These are phyloP conservation scores for Ophiocordyceps camponoti-leonardi DNA, from an alignment of 2,329 filamentous ascomycete genomes.

Conservation along the genomic window DNA sequence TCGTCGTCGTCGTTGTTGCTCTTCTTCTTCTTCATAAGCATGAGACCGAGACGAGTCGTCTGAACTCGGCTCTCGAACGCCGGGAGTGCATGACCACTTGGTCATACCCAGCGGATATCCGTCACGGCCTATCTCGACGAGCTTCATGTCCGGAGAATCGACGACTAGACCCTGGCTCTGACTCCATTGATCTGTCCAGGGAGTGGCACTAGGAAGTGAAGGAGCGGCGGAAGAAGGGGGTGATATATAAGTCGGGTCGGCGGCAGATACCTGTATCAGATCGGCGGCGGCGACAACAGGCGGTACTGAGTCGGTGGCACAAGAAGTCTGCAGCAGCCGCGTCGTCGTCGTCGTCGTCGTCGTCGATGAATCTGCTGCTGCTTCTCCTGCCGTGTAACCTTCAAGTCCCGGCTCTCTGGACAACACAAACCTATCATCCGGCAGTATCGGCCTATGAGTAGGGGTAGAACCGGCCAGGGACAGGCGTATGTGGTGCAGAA, in stretches of 20 bases:
- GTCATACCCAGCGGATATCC: neutral
- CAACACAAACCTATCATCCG: neutral
- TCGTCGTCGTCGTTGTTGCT: no score
- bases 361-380: neutral
- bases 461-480: neutral
- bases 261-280: neutral
- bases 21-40: no score
- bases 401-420: neutral
- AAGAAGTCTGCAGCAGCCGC: neutral
- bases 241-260: neutral
- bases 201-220: neutral
- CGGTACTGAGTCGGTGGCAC: constrained; percentile 1
- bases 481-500: constrained; percentile 1
- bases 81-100: no score
- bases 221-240: neutral
- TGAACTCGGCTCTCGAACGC: no score
- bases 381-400: neutral
- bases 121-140: neutral
- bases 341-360: no score
- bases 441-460: neutral
- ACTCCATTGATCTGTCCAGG: neutral
- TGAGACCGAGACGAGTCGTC: no score
- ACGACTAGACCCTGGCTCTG: no score
- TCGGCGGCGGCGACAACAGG: neutral
- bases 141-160: neutral